Percentiles rank a stretch among this genome's conserved stretches.
Evolutionary conservation across 345 rosid species (phyloP).

Genomic region (Rubroshorea leprosula): DNA sequence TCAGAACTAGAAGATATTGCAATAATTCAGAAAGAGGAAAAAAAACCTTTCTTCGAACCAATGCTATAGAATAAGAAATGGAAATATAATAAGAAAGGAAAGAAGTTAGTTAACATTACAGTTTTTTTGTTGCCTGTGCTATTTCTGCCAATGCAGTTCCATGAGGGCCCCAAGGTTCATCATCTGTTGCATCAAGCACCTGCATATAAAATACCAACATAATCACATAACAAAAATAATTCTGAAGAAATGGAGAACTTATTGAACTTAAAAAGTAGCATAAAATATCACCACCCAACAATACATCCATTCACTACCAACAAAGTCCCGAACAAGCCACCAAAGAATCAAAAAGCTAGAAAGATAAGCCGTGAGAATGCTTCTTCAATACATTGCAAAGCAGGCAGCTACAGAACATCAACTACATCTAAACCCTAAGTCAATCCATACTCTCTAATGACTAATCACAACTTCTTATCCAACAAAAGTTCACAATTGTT

Average conservation of each 20-base stretch:
- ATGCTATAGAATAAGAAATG: not conserved
- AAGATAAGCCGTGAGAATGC: no score
- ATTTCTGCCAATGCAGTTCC: slow-evolving; percentile 90
- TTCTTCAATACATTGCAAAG: no score
- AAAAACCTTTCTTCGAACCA: slow-evolving; percentile 3
- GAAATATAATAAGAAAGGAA: not conserved
- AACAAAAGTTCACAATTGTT: no score
- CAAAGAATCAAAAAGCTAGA: no score
- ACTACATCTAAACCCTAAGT: no score
- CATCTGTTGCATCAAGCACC: slow-evolving; percentile 97
- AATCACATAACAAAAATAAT: no score
- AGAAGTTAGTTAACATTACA: slow-evolving; percentile 34
- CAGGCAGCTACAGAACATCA: no score
- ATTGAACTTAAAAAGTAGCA: slow-evolving; percentile 6
- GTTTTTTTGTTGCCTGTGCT: slow-evolving; percentile 86
- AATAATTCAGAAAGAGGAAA: slow-evolving; percentile 11
- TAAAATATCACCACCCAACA: no score
- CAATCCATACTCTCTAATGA: no score
- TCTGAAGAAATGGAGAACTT: not conserved
- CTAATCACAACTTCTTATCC: no score
- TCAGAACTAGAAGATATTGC: slow-evolving; percentile 55
- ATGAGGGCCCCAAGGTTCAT: slow-evolving; percentile 99
- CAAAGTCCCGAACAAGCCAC: no score
- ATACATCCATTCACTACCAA: no score
- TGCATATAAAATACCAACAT: slow-evolving; percentile 22